Evolutionary conservation across 805 yeast genomes (phyloP), one percentile per base, ranked within the genome.

Genomic region (Metschnikowia lachancei): DNA sequence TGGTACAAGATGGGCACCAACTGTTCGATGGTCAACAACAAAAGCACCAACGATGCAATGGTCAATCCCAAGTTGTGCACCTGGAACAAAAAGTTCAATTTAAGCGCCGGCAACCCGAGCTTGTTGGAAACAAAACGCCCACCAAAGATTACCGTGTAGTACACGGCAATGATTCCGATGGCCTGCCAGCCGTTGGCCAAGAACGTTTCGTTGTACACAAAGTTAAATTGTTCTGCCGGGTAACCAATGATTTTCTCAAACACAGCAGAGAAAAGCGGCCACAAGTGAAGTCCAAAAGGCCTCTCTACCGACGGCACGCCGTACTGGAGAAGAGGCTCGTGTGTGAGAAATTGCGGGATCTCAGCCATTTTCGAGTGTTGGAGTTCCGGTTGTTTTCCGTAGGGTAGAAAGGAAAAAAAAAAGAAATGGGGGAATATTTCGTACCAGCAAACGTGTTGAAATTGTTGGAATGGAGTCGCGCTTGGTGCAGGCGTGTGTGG

Each of bases 1-100:
- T 75, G 64, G 57, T 70, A 74, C 52, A 90, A 67, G 60, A 87
- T 82, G 34, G 98, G 97, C 41, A 87, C 62, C 54, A 91, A 67
- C 71, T 94, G 98, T 72, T 92, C 99, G 44, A 85, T 65, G 63
- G 85, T 73, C 58, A 92, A 79, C 33, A 83, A 57, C 56, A 90
- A 74, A 61, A 92, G 74, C 16, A 72, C 58, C 49, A 83, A 75
- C 9, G 96, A 87, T 38, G 83, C 71, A 17, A 77, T 48, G 11
- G 97, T 88, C 61, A 92, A 76, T 31, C 80, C 59, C 49, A 90
- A 64, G 71, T 92, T 92, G 69, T 92, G 98, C 50, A 89, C 60
- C 72, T 90, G 96, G 76, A 89, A 91, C 51, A 90, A 64, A 33
- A 72, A 66, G 64, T 84, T 85, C 66, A 91, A 75, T 67, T 85